Evolutionary conservation across 2,329 filamentous ascomycete genomes (phyloP), one percentile per base, ranked within the genome.

Genomic region (Diaporthe sp.): DNA sequence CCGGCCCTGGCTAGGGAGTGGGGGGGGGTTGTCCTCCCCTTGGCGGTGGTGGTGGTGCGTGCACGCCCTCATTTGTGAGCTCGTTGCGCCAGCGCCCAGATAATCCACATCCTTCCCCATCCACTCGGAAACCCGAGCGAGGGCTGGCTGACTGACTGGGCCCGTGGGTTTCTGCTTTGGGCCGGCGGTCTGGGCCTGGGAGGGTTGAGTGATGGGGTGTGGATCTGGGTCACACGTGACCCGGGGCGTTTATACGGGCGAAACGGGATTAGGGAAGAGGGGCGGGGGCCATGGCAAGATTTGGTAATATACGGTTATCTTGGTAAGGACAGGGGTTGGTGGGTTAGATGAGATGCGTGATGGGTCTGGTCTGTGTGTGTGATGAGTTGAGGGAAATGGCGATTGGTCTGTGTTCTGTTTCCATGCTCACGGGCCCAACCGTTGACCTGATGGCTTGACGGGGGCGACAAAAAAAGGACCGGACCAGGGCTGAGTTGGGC

Each of bases 301-400:
- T 68, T 68, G 65, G 31, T 39, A 68, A 68, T 68, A 68, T 68
- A 28, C 47, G 31, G 47, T 53, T 53, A 68, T 68, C 65, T 68
- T 68, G 65, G 47, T 68, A 53, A 25, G 47, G 47, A 53, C 65
- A 53, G 44, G 65, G 65, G 63, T 34, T 6, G 55, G 25, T 6
- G 12, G 61, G 47, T 31, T 15, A 31, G 53, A 6, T n/a, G 42
- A 39, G 44, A 68, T 53, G 47, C 39, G 44, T 37, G 28, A 51
- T 51, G 61, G 44, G 39, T 65, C 25, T 25, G 60, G 60, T 65
- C 60, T 65, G 65, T 68, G 65, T 68, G 65, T 53, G 47, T 42
- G 65, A 68, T 28, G 47, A 44, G 9, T 44, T 13, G 60, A 53
- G 65, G 47, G 65, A 53, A 25, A 53, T 68, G n/a, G 47, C 31